Evolutionary conservation across 169 alveolate genomes (phyloP).

Genomic region (Cyclospora cayetanensis): DNA sequence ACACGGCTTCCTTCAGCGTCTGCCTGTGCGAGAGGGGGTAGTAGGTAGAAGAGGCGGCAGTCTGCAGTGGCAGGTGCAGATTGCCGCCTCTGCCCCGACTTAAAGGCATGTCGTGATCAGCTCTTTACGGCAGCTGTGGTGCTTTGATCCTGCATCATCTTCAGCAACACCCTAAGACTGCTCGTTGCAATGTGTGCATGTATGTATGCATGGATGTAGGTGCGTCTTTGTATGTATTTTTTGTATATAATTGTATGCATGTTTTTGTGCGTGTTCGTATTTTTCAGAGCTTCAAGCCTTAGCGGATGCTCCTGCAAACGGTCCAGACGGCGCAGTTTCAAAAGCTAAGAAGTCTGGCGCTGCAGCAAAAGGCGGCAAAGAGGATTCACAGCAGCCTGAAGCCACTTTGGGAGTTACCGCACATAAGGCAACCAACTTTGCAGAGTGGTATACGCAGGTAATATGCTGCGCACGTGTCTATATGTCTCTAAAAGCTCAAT

Average conservation of each 20-base stretch:
- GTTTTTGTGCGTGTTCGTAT: no score
- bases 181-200: no score
- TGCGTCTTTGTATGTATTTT: no score
- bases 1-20: not conserved
- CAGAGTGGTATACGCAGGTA: constrained; percentile 90
- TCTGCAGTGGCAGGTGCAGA: not conserved
- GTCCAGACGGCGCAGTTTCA: not conserved
- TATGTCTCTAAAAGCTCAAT: not conserved
- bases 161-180: not conserved
- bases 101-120: not conserved
- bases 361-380: constrained; percentile 8
- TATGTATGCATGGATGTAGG: no score
- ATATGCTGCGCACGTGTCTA: not conserved
- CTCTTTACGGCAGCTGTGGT: not conserved
- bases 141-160: not conserved
- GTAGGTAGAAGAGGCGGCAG: not conserved
- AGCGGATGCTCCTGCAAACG: not conserved
- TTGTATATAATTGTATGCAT: no score
- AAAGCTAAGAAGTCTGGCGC: not conserved
- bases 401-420: constrained; percentile 82
- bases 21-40: not conserved
- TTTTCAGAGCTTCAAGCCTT: not conserved
- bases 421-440: constrained; percentile 83
- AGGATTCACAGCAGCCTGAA: constrained; percentile 59
- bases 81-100: not conserved